Evolutionary conservation across 2,329 filamentous ascomycete species (phyloP), one percentile per base, ranked within the genome.

Genomic region (Hirsutella thompsonii): DNA sequence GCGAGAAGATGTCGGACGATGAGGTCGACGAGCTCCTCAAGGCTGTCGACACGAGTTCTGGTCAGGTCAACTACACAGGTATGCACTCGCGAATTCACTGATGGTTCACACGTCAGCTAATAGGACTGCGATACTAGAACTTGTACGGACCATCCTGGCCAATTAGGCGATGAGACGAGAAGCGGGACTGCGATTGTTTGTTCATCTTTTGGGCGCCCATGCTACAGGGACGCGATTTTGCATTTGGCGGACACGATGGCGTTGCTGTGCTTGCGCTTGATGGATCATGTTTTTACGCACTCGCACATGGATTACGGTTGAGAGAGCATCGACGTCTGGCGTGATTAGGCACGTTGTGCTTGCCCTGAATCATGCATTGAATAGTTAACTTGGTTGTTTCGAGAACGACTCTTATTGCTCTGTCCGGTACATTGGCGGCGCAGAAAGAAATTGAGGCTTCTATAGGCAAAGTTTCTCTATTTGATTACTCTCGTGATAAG

Each of bases 21-120:
- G 92, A 98, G 72, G 92, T 98, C 38, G 90, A 96, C 62, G 92
- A 98, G 74, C 75, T 98, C 59, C 80, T 98, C 63, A 98, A 96
- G 80, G 88, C 89, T 1, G 90, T 96, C 49, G 92, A 98, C 61
- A 94, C 89, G 46, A 92, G 83, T 66, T 90, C 83, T 42, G 89
- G 90, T 52, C 89, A 96, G 75, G 86, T 98, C 64, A 94, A 96
- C 71, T 98, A 98, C 65, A 89, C 83, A 50, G 88, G 87, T 92
- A 71, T 3, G 32, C 9, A n/a, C 8, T 34, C n/a, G 32, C n/a
- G 14, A 16, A n/a, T 16, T 9, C 8, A 5, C 14, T 36, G 32
- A 28, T 14, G 20, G 13, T 9, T 23, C 4, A n/a, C 30, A 32
- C 33, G 21, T 40, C 41, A 38, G 42, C 41, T 46, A 30, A 49